Percentiles rank a stretch among this genome's conserved stretches.
phyloP scores from a whole-genome alignment of 2,329 filamentous ascomycete species.

The Aspergillus amoenus region DNA sequence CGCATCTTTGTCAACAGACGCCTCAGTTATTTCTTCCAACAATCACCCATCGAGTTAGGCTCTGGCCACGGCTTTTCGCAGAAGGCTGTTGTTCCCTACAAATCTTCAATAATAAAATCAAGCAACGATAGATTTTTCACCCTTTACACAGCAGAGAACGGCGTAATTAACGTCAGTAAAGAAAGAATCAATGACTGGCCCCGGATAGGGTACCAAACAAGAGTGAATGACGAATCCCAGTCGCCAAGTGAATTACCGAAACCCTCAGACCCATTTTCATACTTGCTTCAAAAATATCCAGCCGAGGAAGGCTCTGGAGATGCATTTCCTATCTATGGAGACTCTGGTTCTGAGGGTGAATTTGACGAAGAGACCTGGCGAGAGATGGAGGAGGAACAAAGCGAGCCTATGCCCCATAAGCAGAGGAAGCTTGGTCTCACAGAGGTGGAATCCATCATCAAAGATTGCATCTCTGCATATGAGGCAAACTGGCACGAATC shows the following conservation, averaged over 20 bases:
- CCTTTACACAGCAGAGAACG: conserved; percentile 26
- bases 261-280: conserved; percentile 25
- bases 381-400: conserved; percentile 60
- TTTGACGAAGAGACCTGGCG: conserved; percentile 60
- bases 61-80: conserved; percentile 18
- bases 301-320: conserved; percentile 42
- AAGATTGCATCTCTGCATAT: conserved; percentile 53
- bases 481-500: conserved; percentile 57
- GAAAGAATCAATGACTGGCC: conserved; percentile 31
- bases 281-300: conserved; percentile 47
- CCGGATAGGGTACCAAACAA: conserved; percentile 17
- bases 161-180: conserved; percentile 24
- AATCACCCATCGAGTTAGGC: conserved; percentile 23
- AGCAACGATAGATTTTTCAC: conserved; percentile 26
- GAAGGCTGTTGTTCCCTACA: conserved; percentile 32
- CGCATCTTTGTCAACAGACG: conserved; percentile 32
- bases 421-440: conserved; percentile 41
- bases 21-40: conserved; percentile 28
- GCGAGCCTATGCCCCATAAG: conserved; percentile 18
- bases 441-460: conserved; percentile 54
- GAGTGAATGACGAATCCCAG: neutral
- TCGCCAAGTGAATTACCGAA: neutral
- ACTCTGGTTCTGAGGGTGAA: conserved; percentile 54
- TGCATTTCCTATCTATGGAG: conserved; percentile 53
- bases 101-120: conserved; percentile 11